Evolutionary conservation across 768 basidiomycete genomes (phyloP), one percentile per base, ranked within the genome.

Genomic region (Amylocystis lapponica): DNA sequence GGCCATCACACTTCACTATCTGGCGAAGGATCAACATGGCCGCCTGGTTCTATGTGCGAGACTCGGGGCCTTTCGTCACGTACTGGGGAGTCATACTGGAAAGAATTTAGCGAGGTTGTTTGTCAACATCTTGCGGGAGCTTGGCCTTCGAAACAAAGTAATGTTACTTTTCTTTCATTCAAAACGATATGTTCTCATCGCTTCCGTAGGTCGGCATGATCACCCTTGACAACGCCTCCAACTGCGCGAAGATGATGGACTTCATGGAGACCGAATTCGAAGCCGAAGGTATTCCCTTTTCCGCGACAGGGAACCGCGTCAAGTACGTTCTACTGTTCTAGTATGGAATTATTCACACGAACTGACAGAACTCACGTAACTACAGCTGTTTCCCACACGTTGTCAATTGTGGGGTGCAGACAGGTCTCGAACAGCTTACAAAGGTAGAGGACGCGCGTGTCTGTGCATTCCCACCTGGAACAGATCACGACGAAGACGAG

Each of bases 1-100:
- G 66, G 71, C 66, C 6, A 57, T 69, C 0, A 73, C 69, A 4
- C 66, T 59, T 0, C 71, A 72, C 40, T 74, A 65, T 65, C 59
- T 68, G 29, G 41, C 33, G 11, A 3, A 17, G 3, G 30, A 43
- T n/a, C 19, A 27, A 14, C 14, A 45, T 17, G 21, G 29, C 14
- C 32, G 66, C 9, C 49, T 55, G 1, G 37, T 16, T 2, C 47
- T 68, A 2, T 53, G 60, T 5, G 51, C 65, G 3, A 62, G 63
- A 17, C 52, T 72, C 0, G 60, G 68, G 40, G 66, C 63, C 0
- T 74, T 72, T 29, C 46, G 61, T 16, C 48, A 45, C 16, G 50
- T 69, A 10, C 63, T 68, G 20, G 66, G 65, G 0, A 48, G 46
- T 8, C 70, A 74, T 51, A 58, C 48, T 25, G 71, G 70, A 2